Evolutionary conservation across 2,329 filamentous ascomycete species (phyloP).

Genomic region (Neurospora crassa): DNA sequence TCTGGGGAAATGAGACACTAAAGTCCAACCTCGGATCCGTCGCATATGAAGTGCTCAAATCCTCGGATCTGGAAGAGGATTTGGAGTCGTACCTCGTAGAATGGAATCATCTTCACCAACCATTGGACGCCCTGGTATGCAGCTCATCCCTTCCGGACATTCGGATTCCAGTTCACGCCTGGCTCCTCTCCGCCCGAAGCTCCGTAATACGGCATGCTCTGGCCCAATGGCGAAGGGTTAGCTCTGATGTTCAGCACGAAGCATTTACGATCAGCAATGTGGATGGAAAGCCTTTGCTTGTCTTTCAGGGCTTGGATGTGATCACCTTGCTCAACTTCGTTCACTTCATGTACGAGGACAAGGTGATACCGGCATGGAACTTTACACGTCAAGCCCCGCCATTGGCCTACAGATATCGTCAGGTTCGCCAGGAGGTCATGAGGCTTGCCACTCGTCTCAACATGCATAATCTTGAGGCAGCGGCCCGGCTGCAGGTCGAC

Average conservation of each 20-base stretch:
- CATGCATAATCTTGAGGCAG: slow-evolving; percentile 62
- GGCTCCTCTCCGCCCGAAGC: slow-evolving; percentile 69
- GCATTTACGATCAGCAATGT: slow-evolving; percentile 45
- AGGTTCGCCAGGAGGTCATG: slow-evolving; percentile 80
- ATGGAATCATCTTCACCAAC: slow-evolving; percentile 29
- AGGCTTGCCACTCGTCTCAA: slow-evolving; percentile 65
- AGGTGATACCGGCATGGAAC: slow-evolving; percentile 78
- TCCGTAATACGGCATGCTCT: slow-evolving; percentile 55
- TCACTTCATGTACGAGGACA: slow-evolving; percentile 73
- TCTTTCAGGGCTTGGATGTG: slow-evolving; percentile 62
- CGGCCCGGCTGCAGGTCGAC: slow-evolving; percentile 64
- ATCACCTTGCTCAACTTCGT: slow-evolving; percentile 71
- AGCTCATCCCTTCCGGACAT: slow-evolving; percentile 57
- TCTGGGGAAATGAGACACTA: slow-evolving; percentile 32
- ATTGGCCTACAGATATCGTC: slow-evolving; percentile 64
- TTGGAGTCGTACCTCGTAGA: slow-evolving; percentile 39
- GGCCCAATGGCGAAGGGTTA: slow-evolving; percentile 44
- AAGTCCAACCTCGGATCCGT: slow-evolving; percentile 43
- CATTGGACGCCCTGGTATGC: slow-evolving; percentile 35
- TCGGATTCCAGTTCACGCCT: slow-evolving; percentile 71
- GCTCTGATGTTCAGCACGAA: slow-evolving; percentile 31
- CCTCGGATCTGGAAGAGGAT: slow-evolving; percentile 57
- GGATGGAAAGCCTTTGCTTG: slow-evolving; percentile 45
- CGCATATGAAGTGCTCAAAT: slow-evolving; percentile 46
- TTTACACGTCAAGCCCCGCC: slow-evolving; percentile 56